Base-by-base conservation (phyloP, 176 grass and related monocot genomes). In the Olyra latifolia region DNA sequence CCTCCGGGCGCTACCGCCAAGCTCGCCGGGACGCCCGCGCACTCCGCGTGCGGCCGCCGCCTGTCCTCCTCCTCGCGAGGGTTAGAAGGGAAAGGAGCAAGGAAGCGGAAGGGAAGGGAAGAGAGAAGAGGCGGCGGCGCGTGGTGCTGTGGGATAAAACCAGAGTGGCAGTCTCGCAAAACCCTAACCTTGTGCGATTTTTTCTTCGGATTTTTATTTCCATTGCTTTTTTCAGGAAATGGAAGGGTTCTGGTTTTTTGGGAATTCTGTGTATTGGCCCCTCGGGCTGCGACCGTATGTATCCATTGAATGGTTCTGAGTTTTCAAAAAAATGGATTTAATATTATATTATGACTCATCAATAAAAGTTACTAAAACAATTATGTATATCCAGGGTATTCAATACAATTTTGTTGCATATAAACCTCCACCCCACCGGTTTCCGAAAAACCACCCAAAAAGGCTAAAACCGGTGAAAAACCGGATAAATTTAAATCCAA, bases 181-280 rank as follows among this genome's bases (percentile, higher is more conserved):
- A 63, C 75, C 75, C 75, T 85, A 79, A 45, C 62, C 11, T 52
- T 7, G 32, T 44, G 60, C 35, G 66, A 61, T 63, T 71, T 56
- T 71, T 62, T 10, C 10, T 1, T 19, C 61, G 0, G 7, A 22
- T 38, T 49, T 38, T 24, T 23, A 50, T 65, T 12, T 35, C 43
- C 17, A 5, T 40, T 62, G 47, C n/a, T 50, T 11, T 62, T 15
- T 63, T 49, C 27, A 19, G 30, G 61, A 19, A 35, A 15, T 1
- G 27, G 25, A 61, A 47, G 10, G 45, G 1, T 35, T 35, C 32
- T 35, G 32, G 32, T 35, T 35, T 35, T 35, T 35, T 35, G 5
- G 2, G 32, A 35, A 35, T 35, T 35, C n/a, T n/a, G n/a, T n/a
- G n/a, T n/a, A n/a, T n/a, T n/a, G n/a, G n/a, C n/a, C n/a, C n/a